These are phyloP conservation scores for Pythium rishiriense DNA, from an alignment of 352 stramenopile genomes.

Conservation along the genomic window DNA sequence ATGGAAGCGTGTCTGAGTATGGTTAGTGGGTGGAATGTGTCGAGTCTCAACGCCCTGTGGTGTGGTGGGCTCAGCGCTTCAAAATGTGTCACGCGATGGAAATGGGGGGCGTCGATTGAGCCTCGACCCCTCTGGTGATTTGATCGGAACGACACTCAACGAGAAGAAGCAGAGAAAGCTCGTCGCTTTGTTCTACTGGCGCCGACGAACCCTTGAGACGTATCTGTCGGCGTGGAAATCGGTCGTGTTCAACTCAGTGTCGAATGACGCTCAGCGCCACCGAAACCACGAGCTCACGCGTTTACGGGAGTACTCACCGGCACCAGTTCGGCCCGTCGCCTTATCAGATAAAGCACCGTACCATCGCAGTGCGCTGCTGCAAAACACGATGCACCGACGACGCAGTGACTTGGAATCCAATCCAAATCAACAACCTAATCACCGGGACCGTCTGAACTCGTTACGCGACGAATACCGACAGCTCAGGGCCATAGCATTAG, in stretches of 20 bases:
- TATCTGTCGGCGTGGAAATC: constrained; percentile 22
- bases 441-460: constrained; percentile 17
- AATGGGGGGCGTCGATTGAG: neutral
- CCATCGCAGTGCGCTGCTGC: constrained; percentile 9
- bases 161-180: constrained; percentile 28
- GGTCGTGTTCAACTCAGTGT: constrained; percentile 2
- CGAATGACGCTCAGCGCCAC: neutral
- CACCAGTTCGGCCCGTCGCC: neutral
- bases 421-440: neutral
- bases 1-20: neutral
- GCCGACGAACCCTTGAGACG: constrained; percentile 19
- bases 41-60: neutral
- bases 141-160: constrained; percentile 12
- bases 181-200: constrained; percentile 29
- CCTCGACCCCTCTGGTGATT: neutral
- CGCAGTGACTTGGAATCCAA: neutral
- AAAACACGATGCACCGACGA: constrained; percentile 5
- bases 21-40: neutral
- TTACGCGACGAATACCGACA: constrained; percentile 25
- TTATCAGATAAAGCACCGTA: neutral
- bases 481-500: constrained; percentile 6
- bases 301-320: constrained; percentile 6
- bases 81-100: neutral
- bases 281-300: constrained; percentile 3
- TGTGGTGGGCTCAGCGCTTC: neutral